These are phyloP conservation scores for Trichoderma parareesei DNA, from an alignment of 495 filamentous ascomycete genomes.

Conservation along the genomic window DNA sequence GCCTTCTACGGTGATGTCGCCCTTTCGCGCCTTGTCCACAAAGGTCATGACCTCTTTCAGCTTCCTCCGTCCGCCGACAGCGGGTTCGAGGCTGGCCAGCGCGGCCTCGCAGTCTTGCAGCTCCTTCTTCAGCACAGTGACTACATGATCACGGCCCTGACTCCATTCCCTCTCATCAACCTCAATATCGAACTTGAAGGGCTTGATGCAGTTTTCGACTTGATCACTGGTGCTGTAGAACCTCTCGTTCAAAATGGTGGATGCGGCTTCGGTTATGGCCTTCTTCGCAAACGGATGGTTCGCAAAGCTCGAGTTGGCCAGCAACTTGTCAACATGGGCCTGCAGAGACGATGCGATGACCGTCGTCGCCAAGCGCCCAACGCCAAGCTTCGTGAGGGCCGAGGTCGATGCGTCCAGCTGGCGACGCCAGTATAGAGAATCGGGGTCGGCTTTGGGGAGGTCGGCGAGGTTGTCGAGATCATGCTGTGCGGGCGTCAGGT, in stretches of 20 bases:
- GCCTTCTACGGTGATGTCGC: conserved; percentile 74
- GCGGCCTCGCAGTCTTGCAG: conserved; percentile 74
- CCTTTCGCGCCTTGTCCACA: conserved; percentile 78
- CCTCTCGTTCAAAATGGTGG: conserved; percentile 81
- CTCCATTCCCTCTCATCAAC: conserved; percentile 84
- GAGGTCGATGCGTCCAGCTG: conserved; percentile 91
- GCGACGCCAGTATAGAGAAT: conserved; percentile 83
- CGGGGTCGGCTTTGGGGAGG: conserved; percentile 72
- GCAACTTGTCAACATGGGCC: conserved; percentile 69
- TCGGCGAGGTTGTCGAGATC: conserved; percentile 68
- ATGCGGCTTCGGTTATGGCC: conserved; percentile 82
- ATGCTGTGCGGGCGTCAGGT: conserved; percentile 50
- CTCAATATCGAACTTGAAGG: conserved; percentile 96
- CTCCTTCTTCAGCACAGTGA: conserved; percentile 71
- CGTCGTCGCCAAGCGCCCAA: conserved; percentile 84
- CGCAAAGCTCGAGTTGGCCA: conserved; percentile 71
- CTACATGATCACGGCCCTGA: conserved; percentile 70
- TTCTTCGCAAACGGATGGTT: conserved; percentile 85
- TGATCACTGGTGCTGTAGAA: conserved; percentile 96
- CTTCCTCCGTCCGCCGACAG: conserved; percentile 71
- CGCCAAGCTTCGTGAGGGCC: conserved; percentile 83
- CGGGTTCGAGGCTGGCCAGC: conserved; percentile 62
- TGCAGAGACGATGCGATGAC: conserved; percentile 86
- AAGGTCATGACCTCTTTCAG: conserved; percentile 84
- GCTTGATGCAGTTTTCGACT: conserved; percentile 99